Base-by-base conservation (phyloP, 75 land plant genomes). In the Azolla pinnata region DNA sequence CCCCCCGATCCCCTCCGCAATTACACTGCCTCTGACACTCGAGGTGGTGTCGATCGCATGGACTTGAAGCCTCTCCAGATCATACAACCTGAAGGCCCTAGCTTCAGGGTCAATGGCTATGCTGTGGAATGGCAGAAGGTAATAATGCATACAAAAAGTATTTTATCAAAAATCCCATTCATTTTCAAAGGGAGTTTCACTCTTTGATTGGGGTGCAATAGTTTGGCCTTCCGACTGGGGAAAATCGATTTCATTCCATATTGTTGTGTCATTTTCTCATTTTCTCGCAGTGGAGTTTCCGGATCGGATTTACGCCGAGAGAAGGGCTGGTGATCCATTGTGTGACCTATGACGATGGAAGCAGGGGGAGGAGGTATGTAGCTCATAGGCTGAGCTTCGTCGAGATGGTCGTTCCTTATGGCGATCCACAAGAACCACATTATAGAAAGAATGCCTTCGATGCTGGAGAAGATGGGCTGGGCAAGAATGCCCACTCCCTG, bases 351-450 rank as follows among this genome's bases (percentile, higher is more conserved):
- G 63, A 83, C 68, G 99, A 95, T 76, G 99, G 99, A 9, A 95
- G 97, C 56, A 62, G 90, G 24, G 99, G 99, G 33, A 69, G 99
- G 48, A 84, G 99, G 59, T 79, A 90, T 47, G 77, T 95, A 9
- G 99, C 99, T 0, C 96, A 95, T 24, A 71, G 99, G 19, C 53
- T 95, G 62, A 86, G 96, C 66, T 95, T 95, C 78, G 99, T 95
- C 42, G 99, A 95, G 62, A 90, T 95, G 99, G 96, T 95, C 35
- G 99, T 95, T 12, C 99, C 99, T 26, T 95, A 95, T 69, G 99
- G 99, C 10, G 99, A 95, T 63, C 99, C 99, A 31, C 77, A 89
- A 60, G 99, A 79, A 5, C 99, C 99, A 60, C 99, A 95, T 66
- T 95, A 95, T 64, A 67, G 99, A 12, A 95, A 95, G 57, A 95